Percentiles rank a stretch among this genome's conserved stretches.
Evolutionary conservation across 495 filamentous ascomycete genomes (phyloP).

Genomic region (Lentithecium fluviatile): DNA sequence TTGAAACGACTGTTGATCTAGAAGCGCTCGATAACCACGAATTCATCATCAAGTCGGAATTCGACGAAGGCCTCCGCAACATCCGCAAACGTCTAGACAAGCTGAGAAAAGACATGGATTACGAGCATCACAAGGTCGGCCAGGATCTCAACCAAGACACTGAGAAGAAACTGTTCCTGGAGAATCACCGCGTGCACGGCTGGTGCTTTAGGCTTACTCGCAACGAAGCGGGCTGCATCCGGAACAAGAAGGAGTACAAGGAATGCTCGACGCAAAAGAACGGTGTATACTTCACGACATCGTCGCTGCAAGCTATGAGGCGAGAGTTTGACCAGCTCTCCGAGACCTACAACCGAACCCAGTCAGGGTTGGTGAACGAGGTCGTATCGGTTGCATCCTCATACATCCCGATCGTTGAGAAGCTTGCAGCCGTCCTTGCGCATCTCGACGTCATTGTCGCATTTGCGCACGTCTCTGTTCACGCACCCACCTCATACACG

Average conservation of each 20-base stretch:
- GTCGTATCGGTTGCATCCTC: constrained; percentile 92
- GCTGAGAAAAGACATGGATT: constrained; percentile 76
- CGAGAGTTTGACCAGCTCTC: constrained; percentile 93
- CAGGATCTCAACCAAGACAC: constrained; percentile 86
- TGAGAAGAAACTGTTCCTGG: constrained; percentile 97
- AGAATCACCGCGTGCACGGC: constrained; percentile 92
- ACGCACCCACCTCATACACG: constrained; percentile 88
- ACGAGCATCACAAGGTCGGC: constrained; percentile 73
- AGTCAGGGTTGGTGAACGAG: constrained; percentile 85
- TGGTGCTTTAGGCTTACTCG: constrained; percentile 96
- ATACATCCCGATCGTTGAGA: constrained; percentile 90
- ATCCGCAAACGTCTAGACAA: constrained; percentile 90
- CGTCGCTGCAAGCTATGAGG: constrained; percentile 73
- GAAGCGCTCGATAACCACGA: constrained; percentile 96
- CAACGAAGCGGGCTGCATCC: constrained; percentile 87
- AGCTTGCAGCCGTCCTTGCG: constrained; percentile 81
- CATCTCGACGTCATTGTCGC: constrained; percentile 96
- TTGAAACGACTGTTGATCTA: constrained; percentile 96
- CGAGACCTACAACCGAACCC: constrained; percentile 93
- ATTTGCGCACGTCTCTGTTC: constrained; percentile 90
- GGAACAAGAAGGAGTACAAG: constrained; percentile 83
- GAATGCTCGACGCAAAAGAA: constrained; percentile 99
- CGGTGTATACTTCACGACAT: constrained; percentile 96
- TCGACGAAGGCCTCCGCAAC: constrained; percentile 82
- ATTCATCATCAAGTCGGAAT: constrained; percentile 98